A percentile compares a stretch with the other conserved stretches of the same genome.
Conservation (phyloP, 2,329 filamentous ascomycete species). For the Claviceps sp. region DNA sequence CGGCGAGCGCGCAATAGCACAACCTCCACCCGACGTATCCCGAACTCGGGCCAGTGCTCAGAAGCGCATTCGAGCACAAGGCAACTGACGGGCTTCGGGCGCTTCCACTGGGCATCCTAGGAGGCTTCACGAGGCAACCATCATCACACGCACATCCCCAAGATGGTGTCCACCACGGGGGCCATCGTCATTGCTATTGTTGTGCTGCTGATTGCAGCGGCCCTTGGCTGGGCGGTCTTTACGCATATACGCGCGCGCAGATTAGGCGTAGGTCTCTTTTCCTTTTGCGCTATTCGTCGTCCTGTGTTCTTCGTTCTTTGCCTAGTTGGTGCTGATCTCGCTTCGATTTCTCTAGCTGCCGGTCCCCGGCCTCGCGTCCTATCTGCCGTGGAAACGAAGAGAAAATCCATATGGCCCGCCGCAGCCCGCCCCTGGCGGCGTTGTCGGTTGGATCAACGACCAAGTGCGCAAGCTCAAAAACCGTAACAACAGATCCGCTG, state of each 20-base stretch:
- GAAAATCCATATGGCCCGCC: conserved; percentile 36
- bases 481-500: conserved; percentile 50
- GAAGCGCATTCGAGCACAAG: neutral
- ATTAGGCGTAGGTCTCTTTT: conserved; percentile 44
- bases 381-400: conserved; percentile 54
- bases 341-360: conserved; percentile 39
- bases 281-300: neutral
- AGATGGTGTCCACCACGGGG: conserved; percentile 46
- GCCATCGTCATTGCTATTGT: conserved; percentile 62
- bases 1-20: neutral
- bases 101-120: too few species aligned
- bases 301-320: neutral
- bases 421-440: conserved; percentile 44
- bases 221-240: conserved; percentile 54
- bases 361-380: conserved; percentile 51
- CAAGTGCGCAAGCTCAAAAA: conserved; percentile 51
- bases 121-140: neutral
- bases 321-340: too few species aligned
- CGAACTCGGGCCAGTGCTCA: neutral
- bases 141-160: conserved; percentile 6
- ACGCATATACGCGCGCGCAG: conserved; percentile 59
- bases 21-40: neutral
- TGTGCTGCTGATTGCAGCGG: conserved; percentile 43
- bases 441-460: conserved; percentile 61
- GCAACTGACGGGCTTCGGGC: neutral